phyloP scores from a whole-genome alignment of 2,329 filamentous ascomycete species.

The Aspergillus aculeatus region DNA sequence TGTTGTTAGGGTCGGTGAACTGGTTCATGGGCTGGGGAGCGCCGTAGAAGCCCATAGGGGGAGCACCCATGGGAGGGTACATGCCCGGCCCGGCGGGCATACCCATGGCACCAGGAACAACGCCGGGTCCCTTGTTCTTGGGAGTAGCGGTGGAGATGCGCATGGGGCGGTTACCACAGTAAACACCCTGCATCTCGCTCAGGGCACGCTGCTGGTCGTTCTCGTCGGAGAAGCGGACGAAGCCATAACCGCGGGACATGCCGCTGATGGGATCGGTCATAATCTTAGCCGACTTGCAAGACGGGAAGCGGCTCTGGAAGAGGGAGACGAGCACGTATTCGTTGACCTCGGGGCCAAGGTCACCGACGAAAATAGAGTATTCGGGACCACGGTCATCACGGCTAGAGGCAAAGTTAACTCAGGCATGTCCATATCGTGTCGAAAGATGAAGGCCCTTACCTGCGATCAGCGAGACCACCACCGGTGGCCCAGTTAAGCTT shows the following conservation, averaged over 20 bases:
- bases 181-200: conserved; percentile 98
- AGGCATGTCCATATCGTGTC: not conserved
- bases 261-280: conserved; percentile 99
- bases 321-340: conserved; percentile 96
- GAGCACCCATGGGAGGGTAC: conserved; percentile 66
- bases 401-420: conserved; percentile 23
- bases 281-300: conserved; percentile 99
- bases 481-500: conserved; percentile 99
- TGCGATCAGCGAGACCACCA: conserved; percentile 89
- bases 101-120: conserved; percentile 51
- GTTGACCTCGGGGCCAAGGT: conserved; percentile 96
- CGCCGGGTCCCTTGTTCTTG: conserved; percentile 72
- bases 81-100: conserved; percentile 60
- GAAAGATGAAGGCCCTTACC: conserved; percentile 52
- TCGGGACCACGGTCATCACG: conserved; percentile 95
- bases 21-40: conserved; percentile 91
- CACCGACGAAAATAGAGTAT: conserved; percentile 95
- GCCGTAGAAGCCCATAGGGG: conserved; percentile 64
- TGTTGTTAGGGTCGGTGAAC: conserved; percentile 99
- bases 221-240: conserved; percentile 95
- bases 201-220: conserved; percentile 93
- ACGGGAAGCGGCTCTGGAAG: conserved; percentile 93
- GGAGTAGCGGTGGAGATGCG: conserved; percentile 96
- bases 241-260: conserved; percentile 96
- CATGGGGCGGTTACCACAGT: conserved; percentile 98